Evolutionary conservation across 2,329 filamentous ascomycete genomes (phyloP).

Genomic region (Epichloe typhina): DNA sequence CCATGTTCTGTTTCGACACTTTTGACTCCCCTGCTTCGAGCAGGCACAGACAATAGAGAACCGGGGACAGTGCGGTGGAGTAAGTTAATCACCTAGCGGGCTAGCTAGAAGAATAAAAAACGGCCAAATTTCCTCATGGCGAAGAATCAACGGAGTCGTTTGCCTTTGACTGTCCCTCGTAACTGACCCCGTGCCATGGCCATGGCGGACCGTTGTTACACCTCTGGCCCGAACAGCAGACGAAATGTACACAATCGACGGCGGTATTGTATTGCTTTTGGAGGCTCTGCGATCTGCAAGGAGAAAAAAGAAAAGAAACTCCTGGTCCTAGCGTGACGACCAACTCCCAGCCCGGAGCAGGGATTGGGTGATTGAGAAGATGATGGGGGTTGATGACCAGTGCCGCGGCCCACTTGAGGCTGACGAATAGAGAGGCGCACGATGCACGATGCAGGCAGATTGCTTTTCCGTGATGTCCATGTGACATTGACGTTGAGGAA

Average conservation of each 20-base stretch:
- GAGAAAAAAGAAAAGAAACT: slow-evolving; percentile 3
- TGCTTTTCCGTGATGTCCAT: too few species aligned
- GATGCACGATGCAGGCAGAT: too few species aligned
- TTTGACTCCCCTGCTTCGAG: too few species aligned
- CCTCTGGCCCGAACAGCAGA: not conserved
- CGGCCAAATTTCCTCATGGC: not conserved
- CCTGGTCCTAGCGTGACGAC: not conserved
- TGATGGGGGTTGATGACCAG: not conserved
- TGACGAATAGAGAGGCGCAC: not conserved
- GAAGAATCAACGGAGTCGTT: not conserved
- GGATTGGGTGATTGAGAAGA: not conserved
- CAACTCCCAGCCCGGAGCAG: not conserved
- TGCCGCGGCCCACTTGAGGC: not conserved
- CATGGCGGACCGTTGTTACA: not conserved
- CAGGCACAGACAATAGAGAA: not conserved
- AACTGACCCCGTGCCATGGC: not conserved
- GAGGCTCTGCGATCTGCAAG: not conserved
- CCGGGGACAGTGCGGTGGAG: not conserved
- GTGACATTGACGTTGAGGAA: too few species aligned
- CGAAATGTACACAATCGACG: not conserved
- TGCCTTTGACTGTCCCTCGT: not conserved
- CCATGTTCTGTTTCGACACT: too few species aligned
- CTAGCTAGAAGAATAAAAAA: too few species aligned
- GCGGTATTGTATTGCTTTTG: not conserved
- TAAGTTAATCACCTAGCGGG: not conserved